Conservation (phyloP, 176 grass and related monocot genomes). For the Musa acuminata region DNA sequence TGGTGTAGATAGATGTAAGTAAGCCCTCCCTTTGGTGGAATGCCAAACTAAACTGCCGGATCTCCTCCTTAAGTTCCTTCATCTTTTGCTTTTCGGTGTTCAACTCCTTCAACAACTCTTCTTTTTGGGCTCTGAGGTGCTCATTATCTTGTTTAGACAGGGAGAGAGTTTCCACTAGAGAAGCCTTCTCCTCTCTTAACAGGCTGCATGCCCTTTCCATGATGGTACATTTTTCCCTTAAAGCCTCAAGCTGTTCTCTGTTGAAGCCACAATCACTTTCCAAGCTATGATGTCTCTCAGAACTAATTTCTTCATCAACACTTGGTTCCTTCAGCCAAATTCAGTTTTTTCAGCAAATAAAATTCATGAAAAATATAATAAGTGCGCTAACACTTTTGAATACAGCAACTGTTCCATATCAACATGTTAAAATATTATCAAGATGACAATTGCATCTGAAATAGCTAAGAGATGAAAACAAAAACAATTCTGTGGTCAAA, state of each 20-base stretch:
- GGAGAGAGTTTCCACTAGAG: slow-evolving; percentile 30
- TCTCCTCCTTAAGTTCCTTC: slow-evolving; percentile 64
- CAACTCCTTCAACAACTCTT: slow-evolving; percentile 35
- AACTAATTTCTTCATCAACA: slow-evolving; percentile 28
- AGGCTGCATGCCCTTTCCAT: slow-evolving; percentile 41
- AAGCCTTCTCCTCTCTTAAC: slow-evolving; percentile 39
- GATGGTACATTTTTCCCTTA: slow-evolving; percentile 22
- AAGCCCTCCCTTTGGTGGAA: slow-evolving; percentile 50
- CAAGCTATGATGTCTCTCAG: slow-evolving; percentile 22
- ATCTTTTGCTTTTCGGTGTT: slow-evolving; percentile 30
- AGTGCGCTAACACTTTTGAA: background rate
- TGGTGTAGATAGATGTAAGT: slow-evolving; percentile 54
- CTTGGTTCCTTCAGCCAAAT: slow-evolving; percentile 23
- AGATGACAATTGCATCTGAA: no score
- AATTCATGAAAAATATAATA: background rate
- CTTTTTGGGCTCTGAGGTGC: slow-evolving; percentile 33
- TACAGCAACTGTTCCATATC: no score
- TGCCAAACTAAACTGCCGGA: slow-evolving; percentile 37
- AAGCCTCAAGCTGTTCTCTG: slow-evolving; percentile 39
- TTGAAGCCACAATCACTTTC: slow-evolving; percentile 37
- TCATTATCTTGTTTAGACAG: slow-evolving; percentile 27
- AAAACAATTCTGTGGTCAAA: no score
- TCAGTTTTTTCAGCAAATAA: background rate
- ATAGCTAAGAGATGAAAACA: no score
- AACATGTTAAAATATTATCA: no score